phyloP scores from a whole-genome alignment of 192 early-diverging fungal species.

The Dispira parvispora region DNA sequence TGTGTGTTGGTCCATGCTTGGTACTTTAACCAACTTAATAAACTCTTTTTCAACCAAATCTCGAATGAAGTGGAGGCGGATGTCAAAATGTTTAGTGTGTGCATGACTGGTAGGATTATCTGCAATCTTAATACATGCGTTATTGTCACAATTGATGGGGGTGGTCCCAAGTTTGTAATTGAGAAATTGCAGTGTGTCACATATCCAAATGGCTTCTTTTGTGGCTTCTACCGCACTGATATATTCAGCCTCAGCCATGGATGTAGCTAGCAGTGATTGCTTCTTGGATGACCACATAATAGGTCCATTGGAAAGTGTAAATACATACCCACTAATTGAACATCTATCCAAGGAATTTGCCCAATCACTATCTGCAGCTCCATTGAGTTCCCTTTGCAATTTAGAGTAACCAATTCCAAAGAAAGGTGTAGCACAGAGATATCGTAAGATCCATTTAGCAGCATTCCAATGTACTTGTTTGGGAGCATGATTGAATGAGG shows the following conservation, averaged over 20 bases:
- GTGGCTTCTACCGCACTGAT: neutral
- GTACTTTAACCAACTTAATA: too few relatives aligned
- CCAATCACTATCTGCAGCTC: neutral
- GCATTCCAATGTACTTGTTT: neutral
- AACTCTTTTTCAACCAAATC: neutral
- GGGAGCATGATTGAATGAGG: neutral
- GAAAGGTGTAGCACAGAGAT: neutral
- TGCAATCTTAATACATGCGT: neutral
- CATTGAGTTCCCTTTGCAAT: neutral
- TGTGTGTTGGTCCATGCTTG: too few relatives aligned
- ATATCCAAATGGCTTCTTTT: neutral
- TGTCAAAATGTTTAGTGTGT: neutral
- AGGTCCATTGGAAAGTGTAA: neutral
- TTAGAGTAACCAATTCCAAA: neutral
- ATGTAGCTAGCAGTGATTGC: neutral
- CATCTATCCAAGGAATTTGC: neutral
- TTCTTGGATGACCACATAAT: neutral
- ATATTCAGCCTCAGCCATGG: neutral
- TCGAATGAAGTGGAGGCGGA: neutral
- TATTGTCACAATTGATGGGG: neutral
- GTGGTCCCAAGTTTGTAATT: too few relatives aligned
- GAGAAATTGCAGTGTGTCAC: too few relatives aligned
- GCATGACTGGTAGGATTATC: neutral
- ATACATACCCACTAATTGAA: neutral
- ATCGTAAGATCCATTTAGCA: neutral